Percentiles rank a stretch among this genome's conserved stretches.
These are phyloP conservation scores for Diplodia scrobiculata DNA, from an alignment of 2,329 filamentous ascomycete genomes.

Conservation along the genomic window DNA sequence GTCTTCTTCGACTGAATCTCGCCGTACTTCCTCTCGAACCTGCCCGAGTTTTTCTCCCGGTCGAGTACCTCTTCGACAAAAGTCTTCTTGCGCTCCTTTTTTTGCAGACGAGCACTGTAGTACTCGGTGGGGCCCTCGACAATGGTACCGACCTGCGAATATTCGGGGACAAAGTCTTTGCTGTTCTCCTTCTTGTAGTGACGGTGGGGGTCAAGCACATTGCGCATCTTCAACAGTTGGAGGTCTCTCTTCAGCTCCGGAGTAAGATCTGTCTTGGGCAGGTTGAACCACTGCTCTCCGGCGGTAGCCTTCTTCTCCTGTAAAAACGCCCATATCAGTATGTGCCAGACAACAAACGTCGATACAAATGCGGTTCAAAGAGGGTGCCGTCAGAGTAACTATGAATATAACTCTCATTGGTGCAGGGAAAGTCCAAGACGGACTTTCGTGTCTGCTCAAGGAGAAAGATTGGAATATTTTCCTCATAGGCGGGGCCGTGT, in stretches of 20 bases:
- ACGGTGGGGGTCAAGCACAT: conserved; percentile 82
- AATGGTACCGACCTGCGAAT: conserved; percentile 84
- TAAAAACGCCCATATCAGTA: conserved; percentile 23
- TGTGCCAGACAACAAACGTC: conserved; percentile 4
- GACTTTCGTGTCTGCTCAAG: conserved; percentile 74
- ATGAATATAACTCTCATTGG: conserved; percentile 69
- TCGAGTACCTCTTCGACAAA: conserved; percentile 83
- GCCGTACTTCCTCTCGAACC: conserved; percentile 84
- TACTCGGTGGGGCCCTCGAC: conserved; percentile 88
- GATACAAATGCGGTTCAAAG: background rate
- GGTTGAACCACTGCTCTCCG: conserved; percentile 81
- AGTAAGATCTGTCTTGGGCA: conserved; percentile 81
- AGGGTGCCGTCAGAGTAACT: conserved; percentile 69
- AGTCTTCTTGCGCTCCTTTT: conserved; percentile 84
- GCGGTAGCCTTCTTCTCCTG: conserved; percentile 66
- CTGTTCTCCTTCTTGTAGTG: conserved; percentile 85
- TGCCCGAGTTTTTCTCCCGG: conserved; percentile 63
- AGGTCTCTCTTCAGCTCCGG: conserved; percentile 85
- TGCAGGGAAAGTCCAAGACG: conserved; percentile 80
- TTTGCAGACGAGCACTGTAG: conserved; percentile 75
- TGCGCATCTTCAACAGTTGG: conserved; percentile 85
- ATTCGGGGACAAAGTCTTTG: conserved; percentile 73
- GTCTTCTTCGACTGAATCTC: conserved; percentile 80
- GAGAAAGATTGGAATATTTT: conserved; percentile 68
- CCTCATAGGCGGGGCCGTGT: conserved; percentile 62